Evolutionary conservation across 306 rosid genomes (phyloP), one percentile per base, ranked within the genome.

Genomic region (Medicago truncatula): DNA sequence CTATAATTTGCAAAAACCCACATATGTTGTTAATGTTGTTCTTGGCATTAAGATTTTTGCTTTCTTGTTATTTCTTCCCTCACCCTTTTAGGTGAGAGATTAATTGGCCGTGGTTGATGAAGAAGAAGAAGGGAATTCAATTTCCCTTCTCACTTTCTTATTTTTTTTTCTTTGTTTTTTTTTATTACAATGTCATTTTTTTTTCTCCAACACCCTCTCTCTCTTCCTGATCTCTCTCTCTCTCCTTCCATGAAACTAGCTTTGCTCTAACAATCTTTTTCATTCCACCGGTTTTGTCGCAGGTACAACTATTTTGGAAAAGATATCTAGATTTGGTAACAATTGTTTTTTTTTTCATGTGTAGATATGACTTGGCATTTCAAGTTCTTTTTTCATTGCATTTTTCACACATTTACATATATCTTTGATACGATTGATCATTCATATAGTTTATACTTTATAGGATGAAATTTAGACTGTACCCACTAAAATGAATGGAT

Each of bases 111-210:
- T 59, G 79, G 31, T 18, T 18, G 61, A n/a, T 11, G 78, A 56
- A 70, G 62, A 81, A 65, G 75, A 76, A 72, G 85, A 77, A 71
- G 85, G 82, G 85, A 82, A 52, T 65, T 76, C 67, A 74, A 70
- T 70, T 78, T 71, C 71, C 83, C 78, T 73, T 65, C 73, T 56
- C 34, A 74, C 34, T 39, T 74, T 73, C 78, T 71, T 66, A 6
- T 15, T 40, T 44, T 64, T 38, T 49, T 65, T 71, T 63, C 44
- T 9, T 40, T 40, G 17, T 12, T 16, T 49, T 77, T 73, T 44
- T 38, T 76, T 76, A 80, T 80, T 61, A 50, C 78, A 41, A 52
- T 73, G 60, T 72, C 83, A 50, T 77, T 58, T 76, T 74, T 50
- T 46, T 46, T 13, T 73, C 53, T 7, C 16, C 46, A 13, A 38